Evolutionary conservation across 192 early-diverging fungal species (phyloP).

Genomic region (Umbelopsis sp.): DNA sequence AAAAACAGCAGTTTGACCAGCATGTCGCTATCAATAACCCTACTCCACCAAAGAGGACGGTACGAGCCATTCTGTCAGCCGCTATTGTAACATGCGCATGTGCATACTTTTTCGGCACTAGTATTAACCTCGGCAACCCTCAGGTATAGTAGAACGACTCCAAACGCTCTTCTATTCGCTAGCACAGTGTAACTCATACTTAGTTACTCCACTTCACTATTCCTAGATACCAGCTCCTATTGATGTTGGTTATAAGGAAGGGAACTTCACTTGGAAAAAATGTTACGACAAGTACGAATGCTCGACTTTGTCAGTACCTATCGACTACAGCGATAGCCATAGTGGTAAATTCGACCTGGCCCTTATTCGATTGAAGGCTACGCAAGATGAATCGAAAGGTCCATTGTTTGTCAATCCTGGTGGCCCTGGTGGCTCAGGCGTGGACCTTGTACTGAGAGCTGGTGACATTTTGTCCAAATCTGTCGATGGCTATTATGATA

Average conservation of each 20-base stretch:
- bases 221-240: not conserved
- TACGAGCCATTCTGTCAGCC: conserved; percentile 1
- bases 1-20: too few relatives aligned
- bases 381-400: not conserved
- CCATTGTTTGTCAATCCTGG: conserved; percentile 24
- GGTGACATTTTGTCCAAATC: conserved; percentile 20
- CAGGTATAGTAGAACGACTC: not conserved
- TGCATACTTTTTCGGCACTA: not conserved
- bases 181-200: too few relatives aligned
- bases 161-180: too few relatives aligned
- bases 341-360: conserved; percentile 7
- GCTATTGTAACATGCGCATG: not conserved
- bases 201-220: not conserved
- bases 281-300: not conserved
- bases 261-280: conserved; percentile 9
- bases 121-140: not conserved
- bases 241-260: not conserved
- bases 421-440: conserved; percentile 46
- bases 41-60: not conserved
- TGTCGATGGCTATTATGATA: conserved; percentile 33
- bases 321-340: not conserved
- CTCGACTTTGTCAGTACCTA: not conserved
- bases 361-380: not conserved
- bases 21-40: not conserved
- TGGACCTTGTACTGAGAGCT: conserved; percentile 17